Base-by-base conservation (phyloP, 2,329 filamentous ascomycete genomes). In the Chrysosphaeria jannelii region DNA sequence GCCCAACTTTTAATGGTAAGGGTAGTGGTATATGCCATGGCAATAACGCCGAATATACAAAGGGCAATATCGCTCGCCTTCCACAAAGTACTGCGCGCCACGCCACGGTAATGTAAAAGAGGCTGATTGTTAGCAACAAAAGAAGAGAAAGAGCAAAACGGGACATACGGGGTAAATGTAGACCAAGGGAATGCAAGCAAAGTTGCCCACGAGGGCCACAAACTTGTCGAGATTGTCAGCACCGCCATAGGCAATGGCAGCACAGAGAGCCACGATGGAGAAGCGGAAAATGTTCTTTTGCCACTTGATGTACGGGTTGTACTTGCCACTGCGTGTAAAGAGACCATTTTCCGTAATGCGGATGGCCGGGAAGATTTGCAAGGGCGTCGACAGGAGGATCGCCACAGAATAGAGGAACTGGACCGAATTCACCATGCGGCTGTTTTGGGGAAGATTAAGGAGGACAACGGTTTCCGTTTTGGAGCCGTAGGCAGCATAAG, bases 251-350 rank as follows among this genome's bases (percentile, higher is more conserved):
- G 81, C 81, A 32, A 97, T 70, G 28, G 65, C 46, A 1, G 79
- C 72, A 38, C 85, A 93, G 13, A 85, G 45, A 36, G 74, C 60
- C 23, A 93, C 85, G 30, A 91, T 63, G 39, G 81, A 67, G 53
- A 93, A 97, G 25, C 85, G 69, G 51, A 90, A 97, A 16, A 70
- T 51, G 35, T 97, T 97, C 63, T 97, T 97, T 55, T 93, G 74
- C 85, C 85, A 97, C 51, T 97, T 97, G 52, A 97, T 89, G 39
- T 75, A 85, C 1, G 78, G 79, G 40, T 93, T 91, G 48, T 91
- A 90, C 46, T 97, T 97, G 35, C 85, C 79, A 30, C 78, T 90
- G 39, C 71, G 59, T 13, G 74, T 89, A 44, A 93, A 97, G 5
- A 93, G 54, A 33, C 78, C 76, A 35, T 89, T 90, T 45, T 89